Evolutionary conservation across 2,329 filamentous ascomycete species (phyloP).

Genomic region (Ophiosphaerella korrae): DNA sequence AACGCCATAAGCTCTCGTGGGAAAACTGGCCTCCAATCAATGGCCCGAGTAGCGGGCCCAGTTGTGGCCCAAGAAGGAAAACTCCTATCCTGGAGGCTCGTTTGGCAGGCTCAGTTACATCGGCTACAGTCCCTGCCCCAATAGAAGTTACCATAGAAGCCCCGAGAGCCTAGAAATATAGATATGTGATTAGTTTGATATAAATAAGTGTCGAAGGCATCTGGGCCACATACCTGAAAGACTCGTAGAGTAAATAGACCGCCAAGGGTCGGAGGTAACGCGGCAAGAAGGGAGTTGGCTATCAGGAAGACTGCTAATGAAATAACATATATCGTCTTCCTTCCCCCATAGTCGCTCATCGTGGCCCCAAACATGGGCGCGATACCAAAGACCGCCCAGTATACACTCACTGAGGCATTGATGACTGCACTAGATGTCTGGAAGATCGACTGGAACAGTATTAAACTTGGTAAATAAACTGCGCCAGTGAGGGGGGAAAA

Average conservation of each 20-base stretch:
- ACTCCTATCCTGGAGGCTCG: conserved; percentile 46
- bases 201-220: background rate
- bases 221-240: conserved; percentile 32
- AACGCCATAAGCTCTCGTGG: conserved; percentile 42
- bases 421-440: conserved; percentile 39
- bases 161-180: conserved; percentile 34
- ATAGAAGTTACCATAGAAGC: conserved; percentile 47
- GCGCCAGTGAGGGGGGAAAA: conserved; percentile 48
- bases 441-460: conserved; percentile 42
- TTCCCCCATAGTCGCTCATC: conserved; percentile 43
- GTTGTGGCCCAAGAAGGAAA: conserved; percentile 48
- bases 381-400: conserved; percentile 49
- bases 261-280: conserved; percentile 42
- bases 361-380: conserved; percentile 46
- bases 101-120: conserved; percentile 43
- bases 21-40: conserved; percentile 47
- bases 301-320: conserved; percentile 44
- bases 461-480: conserved; percentile 49
- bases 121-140: conserved; percentile 49
- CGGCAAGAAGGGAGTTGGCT: conserved; percentile 44
- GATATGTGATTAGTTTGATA: background rate
- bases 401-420: conserved; percentile 50
- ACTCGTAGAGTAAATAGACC: conserved; percentile 45
- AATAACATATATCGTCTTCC: conserved; percentile 46
- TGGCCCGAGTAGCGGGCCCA: conserved; percentile 49